phyloP scores from a whole-genome alignment of 257 asterid species.

The Solanum arcanum region DNA sequence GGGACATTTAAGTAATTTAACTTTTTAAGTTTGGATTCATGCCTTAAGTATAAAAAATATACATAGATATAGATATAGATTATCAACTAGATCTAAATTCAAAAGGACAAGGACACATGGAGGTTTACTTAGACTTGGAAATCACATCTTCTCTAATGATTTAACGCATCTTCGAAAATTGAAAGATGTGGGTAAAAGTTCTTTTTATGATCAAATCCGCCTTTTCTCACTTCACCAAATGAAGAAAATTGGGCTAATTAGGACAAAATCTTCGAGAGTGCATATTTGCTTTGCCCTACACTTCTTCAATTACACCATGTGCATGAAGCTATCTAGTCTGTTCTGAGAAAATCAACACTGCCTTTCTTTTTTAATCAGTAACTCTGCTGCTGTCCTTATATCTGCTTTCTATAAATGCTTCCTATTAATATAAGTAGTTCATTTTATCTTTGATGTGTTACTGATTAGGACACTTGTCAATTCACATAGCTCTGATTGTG shows the following conservation, averaged over 20 bases:
- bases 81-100: not conserved
- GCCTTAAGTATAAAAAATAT: not conserved
- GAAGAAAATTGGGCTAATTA: not conserved
- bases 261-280: not conserved
- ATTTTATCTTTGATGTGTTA: not conserved
- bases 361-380: not conserved
- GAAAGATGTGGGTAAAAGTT: not conserved
- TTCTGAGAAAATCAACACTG: not conserved
- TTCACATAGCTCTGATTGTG: not conserved
- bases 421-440: not conserved
- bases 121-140: not conserved
- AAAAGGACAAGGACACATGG: not conserved
- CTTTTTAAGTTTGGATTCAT: not conserved
- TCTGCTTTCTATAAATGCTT: not conserved
- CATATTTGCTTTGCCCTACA: not conserved
- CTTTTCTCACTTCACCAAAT: not conserved
- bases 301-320: not conserved
- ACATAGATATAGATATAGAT: not conserved
- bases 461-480: not conserved
- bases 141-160: not conserved
- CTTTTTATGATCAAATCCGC: not conserved
- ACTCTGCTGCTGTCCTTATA: not conserved
- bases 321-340: not conserved
- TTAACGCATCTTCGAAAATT: not conserved
- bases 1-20: not conserved